These are phyloP conservation scores for Tetrapisispora nanseiensis DNA, from an alignment of 805 yeast species.

Conservation along the genomic window DNA sequence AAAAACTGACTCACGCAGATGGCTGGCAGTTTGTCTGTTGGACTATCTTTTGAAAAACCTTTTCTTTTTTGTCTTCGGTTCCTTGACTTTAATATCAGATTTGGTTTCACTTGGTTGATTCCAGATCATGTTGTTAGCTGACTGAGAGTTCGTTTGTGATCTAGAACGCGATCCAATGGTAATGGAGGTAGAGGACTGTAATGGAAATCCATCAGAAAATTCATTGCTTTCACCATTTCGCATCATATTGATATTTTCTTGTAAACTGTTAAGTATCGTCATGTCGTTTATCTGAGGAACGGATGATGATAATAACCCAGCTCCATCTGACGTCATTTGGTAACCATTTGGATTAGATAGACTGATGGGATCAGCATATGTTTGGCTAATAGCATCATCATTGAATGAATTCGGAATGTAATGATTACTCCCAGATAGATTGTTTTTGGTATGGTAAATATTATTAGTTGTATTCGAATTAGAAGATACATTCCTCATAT, in stretches of 20 bases:
- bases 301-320: background rate
- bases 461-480: background rate
- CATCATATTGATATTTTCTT: background rate
- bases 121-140: background rate
- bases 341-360: background rate
- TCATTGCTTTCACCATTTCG: background rate
- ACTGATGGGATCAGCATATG: background rate
- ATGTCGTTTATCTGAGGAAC: background rate
- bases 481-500: slow-evolving; percentile 1
- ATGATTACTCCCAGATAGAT: background rate
- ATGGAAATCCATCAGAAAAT: background rate
- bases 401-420: background rate
- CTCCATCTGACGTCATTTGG: background rate
- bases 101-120: background rate
- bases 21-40: no score
- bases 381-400: background rate
- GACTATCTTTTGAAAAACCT: background rate
- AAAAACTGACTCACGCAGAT: no score
- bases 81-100: background rate
- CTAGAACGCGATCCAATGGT: slow-evolving; percentile 1
- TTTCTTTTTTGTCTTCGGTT: background rate
- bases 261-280: background rate
- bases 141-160: slow-evolving; percentile 1
- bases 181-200: background rate
- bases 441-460: background rate